Evolutionary conservation across 306 rosid genomes (phyloP).

Genomic region (Citrullus colocynthis): DNA sequence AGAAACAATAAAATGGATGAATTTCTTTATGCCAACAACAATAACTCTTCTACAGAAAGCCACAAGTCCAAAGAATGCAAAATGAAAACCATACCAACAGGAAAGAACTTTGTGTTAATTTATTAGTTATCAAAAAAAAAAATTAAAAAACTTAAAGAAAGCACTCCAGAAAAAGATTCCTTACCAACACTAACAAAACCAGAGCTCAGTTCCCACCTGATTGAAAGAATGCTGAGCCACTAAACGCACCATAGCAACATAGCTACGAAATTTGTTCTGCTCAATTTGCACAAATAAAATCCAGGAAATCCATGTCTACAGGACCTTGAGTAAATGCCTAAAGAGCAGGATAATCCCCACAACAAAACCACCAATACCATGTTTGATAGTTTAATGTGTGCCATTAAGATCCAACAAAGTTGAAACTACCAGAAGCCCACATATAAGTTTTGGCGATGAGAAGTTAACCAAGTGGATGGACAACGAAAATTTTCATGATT

Average conservation of each 20-base stretch:
- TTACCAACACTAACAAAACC: neutral
- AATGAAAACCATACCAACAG: neutral
- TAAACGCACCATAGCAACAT: neutral
- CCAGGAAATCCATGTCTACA: neutral
- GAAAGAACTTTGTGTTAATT: neutral
- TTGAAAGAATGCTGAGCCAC: neutral
- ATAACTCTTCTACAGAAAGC: neutral
- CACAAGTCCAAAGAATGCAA: neutral
- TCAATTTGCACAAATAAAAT: neutral
- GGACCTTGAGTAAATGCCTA: neutral
- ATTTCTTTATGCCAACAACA: neutral
- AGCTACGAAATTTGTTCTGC: neutral
- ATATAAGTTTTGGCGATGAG: neutral
- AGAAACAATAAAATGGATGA: neutral
- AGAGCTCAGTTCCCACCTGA: neutral
- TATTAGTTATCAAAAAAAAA: neutral
- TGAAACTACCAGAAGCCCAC: neutral
- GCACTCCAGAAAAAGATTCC: neutral
- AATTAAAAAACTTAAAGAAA: neutral
- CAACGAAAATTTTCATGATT: neutral
- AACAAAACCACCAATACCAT: neutral
- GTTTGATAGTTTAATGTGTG: neutral
- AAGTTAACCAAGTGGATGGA: neutral
- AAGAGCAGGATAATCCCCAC: neutral
- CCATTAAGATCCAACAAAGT: neutral